Evolutionary conservation across 768 basidiomycete genomes (phyloP).

Genomic region (Suillus weaverae): DNA sequence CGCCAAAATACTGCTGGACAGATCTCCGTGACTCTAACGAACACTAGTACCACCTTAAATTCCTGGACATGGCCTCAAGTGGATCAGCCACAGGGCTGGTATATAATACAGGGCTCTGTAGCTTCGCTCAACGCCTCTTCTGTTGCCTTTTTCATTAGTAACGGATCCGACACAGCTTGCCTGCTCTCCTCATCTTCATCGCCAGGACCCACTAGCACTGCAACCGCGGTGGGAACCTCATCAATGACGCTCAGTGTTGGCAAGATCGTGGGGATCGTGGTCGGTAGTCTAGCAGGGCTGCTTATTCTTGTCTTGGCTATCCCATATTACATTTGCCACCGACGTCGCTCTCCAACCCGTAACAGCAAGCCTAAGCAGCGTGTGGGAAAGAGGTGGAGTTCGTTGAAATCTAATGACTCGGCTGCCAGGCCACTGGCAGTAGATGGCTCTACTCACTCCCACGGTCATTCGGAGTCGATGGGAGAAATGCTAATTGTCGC

Average conservation of each 20-base stretch:
- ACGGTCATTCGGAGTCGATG: conserved; percentile 25
- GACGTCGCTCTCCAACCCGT: conserved; percentile 21
- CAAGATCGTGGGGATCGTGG: conserved; percentile 51
- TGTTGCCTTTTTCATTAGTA: conserved; percentile 34
- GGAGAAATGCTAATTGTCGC: conserved; percentile 13
- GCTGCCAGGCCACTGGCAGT: conserved; percentile 10
- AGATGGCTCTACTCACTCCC: conserved; percentile 14
- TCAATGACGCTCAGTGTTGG: conserved; percentile 32
- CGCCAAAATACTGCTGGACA: conserved; percentile 5
- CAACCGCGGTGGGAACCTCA: not conserved
- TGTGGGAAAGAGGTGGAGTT: conserved; percentile 25
- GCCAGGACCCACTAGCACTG: conserved; percentile 6
- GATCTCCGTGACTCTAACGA: conserved; percentile 28
- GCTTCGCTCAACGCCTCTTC: conserved; percentile 21
- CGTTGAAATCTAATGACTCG: conserved; percentile 25
- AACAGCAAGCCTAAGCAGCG: conserved; percentile 20
- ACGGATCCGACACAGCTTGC: conserved; percentile 39
- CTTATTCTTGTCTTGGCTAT: conserved; percentile 34
- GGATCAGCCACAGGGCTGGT: conserved; percentile 50
- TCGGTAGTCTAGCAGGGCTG: conserved; percentile 45
- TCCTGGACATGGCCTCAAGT: conserved; percentile 47
- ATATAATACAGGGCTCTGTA: conserved; percentile 32
- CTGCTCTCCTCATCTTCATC: conserved; percentile 18
- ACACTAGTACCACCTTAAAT: conserved; percentile 21
- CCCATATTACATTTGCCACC: conserved; percentile 28